These are phyloP conservation scores for Gloeostereum incarnatum DNA, from an alignment of 768 basidiomycete genomes.

Conservation along the genomic window DNA sequence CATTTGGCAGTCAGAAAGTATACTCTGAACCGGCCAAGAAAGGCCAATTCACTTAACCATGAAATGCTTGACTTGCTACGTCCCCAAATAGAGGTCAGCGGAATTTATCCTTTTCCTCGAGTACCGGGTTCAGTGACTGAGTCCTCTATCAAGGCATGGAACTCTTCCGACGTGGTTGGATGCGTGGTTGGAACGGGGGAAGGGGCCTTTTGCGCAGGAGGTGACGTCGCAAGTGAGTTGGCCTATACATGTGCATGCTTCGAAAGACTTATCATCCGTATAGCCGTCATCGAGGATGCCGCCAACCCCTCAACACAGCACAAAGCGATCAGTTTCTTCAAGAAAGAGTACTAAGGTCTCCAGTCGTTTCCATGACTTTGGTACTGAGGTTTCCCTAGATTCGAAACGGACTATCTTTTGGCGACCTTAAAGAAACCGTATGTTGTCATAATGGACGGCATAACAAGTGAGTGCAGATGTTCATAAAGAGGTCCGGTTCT, in stretches of 20 bases:
- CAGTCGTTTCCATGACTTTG: not conserved
- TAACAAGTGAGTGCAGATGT: constrained; percentile 60
- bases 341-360: constrained; percentile 50
- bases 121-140: not conserved
- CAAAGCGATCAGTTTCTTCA: constrained; percentile 81
- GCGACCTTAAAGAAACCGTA: constrained; percentile 79
- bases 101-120: not conserved
- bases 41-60: constrained; percentile 76
- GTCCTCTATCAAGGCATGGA: constrained; percentile 52
- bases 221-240: constrained; percentile 80
- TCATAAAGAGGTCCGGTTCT: constrained; percentile 4
- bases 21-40: constrained; percentile 69
- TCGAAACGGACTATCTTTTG: constrained; percentile 69
- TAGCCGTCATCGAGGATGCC: constrained; percentile 52
- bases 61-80: constrained; percentile 68
- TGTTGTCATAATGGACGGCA: constrained; percentile 82
- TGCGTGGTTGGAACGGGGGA: constrained; percentile 65
- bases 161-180: constrained; percentile 56
- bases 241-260: not conserved
- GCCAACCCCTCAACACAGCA: constrained; percentile 39
- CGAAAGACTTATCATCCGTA: constrained; percentile 4
- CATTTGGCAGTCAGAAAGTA: constrained; percentile 56
- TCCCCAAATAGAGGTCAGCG: constrained; percentile 62
- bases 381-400: constrained; percentile 51
- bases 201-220: constrained; percentile 89